Conservation (phyloP, 2,329 filamentous ascomycete species). For the Spiromastix sp. region DNA sequence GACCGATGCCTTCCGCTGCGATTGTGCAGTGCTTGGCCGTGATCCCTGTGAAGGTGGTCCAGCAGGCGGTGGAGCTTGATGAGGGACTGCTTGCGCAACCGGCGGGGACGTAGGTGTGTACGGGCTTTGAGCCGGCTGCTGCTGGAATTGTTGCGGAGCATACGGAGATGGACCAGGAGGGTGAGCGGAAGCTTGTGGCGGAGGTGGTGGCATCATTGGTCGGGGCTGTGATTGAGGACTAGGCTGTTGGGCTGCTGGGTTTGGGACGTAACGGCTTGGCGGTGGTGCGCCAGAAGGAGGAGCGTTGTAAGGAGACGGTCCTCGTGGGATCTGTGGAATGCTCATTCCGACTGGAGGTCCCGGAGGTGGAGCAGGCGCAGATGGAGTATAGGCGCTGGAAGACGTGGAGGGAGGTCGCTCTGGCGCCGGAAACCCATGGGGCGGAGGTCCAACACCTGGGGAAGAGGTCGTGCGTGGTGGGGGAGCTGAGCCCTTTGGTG, state of each 20-base stretch:
- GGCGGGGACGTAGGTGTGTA: slow-evolving; percentile 35
- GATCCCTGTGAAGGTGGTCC: slow-evolving; percentile 35
- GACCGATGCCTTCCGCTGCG: slow-evolving; percentile 38
- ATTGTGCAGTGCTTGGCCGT: slow-evolving; percentile 39
- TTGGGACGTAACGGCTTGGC: slow-evolving; percentile 64
- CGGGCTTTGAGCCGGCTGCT: slow-evolving; percentile 29
- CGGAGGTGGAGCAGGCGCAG: slow-evolving; percentile 38
- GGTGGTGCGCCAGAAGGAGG: slow-evolving; percentile 62
- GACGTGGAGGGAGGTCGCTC: slow-evolving; percentile 46
- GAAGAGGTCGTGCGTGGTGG: slow-evolving; percentile 68
- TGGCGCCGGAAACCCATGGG: slow-evolving; percentile 38
- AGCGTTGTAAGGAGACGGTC: slow-evolving; percentile 76
- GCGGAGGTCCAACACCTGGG: slow-evolving; percentile 23
- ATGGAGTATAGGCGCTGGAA: slow-evolving; percentile 55
- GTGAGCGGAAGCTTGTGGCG: slow-evolving; percentile 26
- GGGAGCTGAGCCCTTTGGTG: slow-evolving; percentile 7
- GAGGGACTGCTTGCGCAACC: slow-evolving; percentile 19
- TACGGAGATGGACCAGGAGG: slow-evolving; percentile 46
- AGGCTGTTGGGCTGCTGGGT: slow-evolving; percentile 46
- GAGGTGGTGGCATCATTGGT: slow-evolving; percentile 41
- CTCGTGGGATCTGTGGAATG: slow-evolving; percentile 54
- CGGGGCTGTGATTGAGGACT: slow-evolving; percentile 35
- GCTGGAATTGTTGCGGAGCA: slow-evolving; percentile 41
- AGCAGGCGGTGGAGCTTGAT: slow-evolving; percentile 27
- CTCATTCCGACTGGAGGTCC: slow-evolving; percentile 32